phyloP scores from a whole-genome alignment of 306 rosid genomes.

The Amphicarpaea edgeworthii region DNA sequence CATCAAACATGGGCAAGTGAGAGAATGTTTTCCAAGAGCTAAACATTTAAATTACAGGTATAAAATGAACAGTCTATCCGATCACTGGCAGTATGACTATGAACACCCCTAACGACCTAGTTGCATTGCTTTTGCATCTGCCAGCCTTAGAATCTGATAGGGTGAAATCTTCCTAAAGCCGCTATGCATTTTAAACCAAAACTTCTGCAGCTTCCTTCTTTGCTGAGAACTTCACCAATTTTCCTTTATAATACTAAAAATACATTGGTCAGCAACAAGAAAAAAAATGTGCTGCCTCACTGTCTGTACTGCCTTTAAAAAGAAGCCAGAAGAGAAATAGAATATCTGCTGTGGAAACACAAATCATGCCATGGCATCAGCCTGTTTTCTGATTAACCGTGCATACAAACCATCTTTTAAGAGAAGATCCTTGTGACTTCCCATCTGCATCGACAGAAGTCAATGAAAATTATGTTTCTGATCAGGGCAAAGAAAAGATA shows the following conservation, averaged over 20 bases:
- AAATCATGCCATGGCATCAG: conserved; percentile 76
- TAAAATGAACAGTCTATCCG: conserved; percentile 24
- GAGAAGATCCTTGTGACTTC: conserved; percentile 88
- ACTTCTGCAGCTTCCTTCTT: conserved; percentile 43
- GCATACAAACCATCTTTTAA: conserved; percentile 80
- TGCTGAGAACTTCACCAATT: conserved; percentile 11
- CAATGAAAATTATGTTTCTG: conserved; percentile 27
- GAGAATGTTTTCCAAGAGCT: neutral
- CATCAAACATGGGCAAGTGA: conserved; percentile 32
- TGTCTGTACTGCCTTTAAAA: conserved; percentile 42
- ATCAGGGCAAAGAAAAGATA: neutral
- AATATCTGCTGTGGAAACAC: conserved; percentile 19
- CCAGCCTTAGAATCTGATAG: conserved; percentile 19
- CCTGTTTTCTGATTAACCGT: conserved; percentile 77
- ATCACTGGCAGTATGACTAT: conserved; percentile 28
- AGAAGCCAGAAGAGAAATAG: conserved; percentile 35
- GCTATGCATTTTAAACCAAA: conserved; percentile 36
- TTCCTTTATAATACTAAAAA: conserved; percentile 36
- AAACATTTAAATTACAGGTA: conserved; percentile 43
- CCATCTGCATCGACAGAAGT: conserved; percentile 58
- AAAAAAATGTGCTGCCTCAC: conserved; percentile 49
- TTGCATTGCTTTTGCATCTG: conserved; percentile 26
- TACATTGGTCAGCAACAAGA: conserved; percentile 50
- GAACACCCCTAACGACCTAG: conserved; percentile 22
- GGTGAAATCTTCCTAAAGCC: conserved; percentile 39